Conservation (phyloP, 2,329 filamentous ascomycete genomes). For the Monilinia polystroma region DNA sequence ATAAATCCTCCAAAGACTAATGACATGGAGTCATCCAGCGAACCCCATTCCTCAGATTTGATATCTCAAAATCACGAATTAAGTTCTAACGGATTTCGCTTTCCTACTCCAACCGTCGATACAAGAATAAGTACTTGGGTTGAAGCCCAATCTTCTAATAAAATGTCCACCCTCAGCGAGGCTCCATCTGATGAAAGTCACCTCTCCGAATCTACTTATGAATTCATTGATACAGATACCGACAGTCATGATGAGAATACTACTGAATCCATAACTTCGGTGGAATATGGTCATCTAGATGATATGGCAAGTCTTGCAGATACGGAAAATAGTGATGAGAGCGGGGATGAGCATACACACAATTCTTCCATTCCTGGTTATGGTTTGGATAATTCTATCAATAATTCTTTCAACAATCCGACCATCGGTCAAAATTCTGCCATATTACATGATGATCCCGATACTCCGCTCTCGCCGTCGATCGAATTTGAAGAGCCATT, state of each 20-base stretch:
- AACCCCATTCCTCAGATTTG: slow-evolving; percentile 27
- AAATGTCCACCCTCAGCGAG: slow-evolving; percentile 38
- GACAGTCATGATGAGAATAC: slow-evolving; percentile 40
- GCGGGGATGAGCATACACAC: slow-evolving; percentile 35
- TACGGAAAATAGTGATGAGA: slow-evolving; percentile 41
- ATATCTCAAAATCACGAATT: slow-evolving; percentile 23
- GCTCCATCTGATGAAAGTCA: slow-evolving; percentile 35
- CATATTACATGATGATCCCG: slow-evolving; percentile 35
- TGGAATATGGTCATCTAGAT: slow-evolving; percentile 40
- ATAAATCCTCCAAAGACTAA: slow-evolving; percentile 35
- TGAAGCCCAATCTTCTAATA: slow-evolving; percentile 31
- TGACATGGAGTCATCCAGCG: slow-evolving; percentile 37
- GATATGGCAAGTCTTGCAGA: slow-evolving; percentile 42
- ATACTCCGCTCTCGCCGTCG: slow-evolving; percentile 39
- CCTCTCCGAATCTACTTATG: slow-evolving; percentile 40
- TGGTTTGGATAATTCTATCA: slow-evolving; percentile 33
- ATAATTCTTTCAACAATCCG: slow-evolving; percentile 37
- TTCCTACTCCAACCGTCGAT: slow-evolving; percentile 35
- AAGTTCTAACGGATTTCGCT: slow-evolving; percentile 32
- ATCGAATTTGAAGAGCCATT: slow-evolving; percentile 50
- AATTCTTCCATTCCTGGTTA: slow-evolving; percentile 29
- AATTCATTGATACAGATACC: slow-evolving; percentile 41
- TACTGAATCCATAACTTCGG: slow-evolving; percentile 41
- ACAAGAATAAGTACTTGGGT: slow-evolving; percentile 38
- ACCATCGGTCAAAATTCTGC: slow-evolving; percentile 38